Evolutionary conservation across 768 basidiomycete genomes (phyloP), one percentile per base, ranked within the genome.

Genomic region (Paxillus involutus): DNA sequence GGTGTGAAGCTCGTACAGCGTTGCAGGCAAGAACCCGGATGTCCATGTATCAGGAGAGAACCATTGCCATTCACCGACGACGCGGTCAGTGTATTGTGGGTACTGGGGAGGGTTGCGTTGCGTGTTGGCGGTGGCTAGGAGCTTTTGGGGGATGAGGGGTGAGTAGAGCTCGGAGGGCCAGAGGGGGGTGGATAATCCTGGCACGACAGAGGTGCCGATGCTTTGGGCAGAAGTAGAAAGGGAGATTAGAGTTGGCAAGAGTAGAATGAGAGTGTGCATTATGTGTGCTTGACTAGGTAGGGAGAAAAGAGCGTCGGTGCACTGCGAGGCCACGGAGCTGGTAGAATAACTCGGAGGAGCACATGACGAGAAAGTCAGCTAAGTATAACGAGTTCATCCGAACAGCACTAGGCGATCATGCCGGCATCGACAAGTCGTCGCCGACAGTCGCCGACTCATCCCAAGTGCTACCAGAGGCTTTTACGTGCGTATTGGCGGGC

Each of bases 1-100:
- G 40, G 76, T 74, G 62, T 85, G 77, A 49, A 88, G 69, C 12
- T 80, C 84, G 58, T 88, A 88, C 26, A 78, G 68, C 3, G 80
- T 80, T 10, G 76, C 75, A 1, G 85, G 84, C 65, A 88, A 83
- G 73, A 88, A 88, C 1, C 84, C 85, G 2, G 83, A 80, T 0
- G 85, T 85, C 85, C 86, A 88, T 3, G 79, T 80, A 58, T 85
- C 76, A 0, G 84, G 77, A 5, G 53, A 43, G 68, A 84, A 82
- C 57, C 72, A 77, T 6, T 72, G 65, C 86, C 85, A 88, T 3
- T 66, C 60, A 0, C 85, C 85, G 0, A 57, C 62, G 17, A 62
- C 66, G 52, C 79, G 75, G 44, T 59, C 61, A 4, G 87, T 89
- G 57, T 80, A 86, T 57, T 86, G 81, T 1, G 87, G 86, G 64